A percentile compares a stretch with the other conserved stretches of the same genome.
phyloP scores from a whole-genome alignment of 495 filamentous ascomycete species.

The Neurospora intermedia region DNA sequence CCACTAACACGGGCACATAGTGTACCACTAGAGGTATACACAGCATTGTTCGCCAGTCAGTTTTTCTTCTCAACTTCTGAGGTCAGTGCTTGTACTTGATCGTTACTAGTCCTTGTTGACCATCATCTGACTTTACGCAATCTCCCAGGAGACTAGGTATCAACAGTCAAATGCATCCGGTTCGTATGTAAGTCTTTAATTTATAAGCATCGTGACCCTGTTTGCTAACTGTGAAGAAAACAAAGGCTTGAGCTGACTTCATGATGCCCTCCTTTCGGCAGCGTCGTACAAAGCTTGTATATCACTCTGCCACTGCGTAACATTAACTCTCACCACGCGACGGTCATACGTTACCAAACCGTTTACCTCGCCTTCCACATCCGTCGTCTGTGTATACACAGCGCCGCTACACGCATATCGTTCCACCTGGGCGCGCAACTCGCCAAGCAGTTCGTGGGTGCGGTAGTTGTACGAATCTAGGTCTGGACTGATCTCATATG shows the following conservation, averaged over 20 bases:
- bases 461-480: constrained; percentile 58
- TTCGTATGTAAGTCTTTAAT: background rate
- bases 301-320: constrained; percentile 48
- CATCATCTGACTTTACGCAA: background rate
- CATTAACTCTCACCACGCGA: constrained; percentile 39
- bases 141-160: background rate
- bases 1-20: background rate
- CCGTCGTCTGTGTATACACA: constrained; percentile 57
- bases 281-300: constrained; percentile 49
- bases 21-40: background rate
- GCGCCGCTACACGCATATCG: constrained; percentile 47
- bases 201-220: background rate
- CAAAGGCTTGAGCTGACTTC: background rate
- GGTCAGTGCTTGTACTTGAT: background rate
- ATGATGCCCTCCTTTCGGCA: constrained; percentile 21
- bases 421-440: constrained; percentile 47
- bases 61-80: background rate
- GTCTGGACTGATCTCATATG: constrained; percentile 50
- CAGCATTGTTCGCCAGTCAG: background rate
- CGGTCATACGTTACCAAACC: constrained; percentile 60
- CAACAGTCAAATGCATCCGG: background rate
- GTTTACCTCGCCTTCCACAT: constrained; percentile 68
- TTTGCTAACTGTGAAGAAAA: background rate
- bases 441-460: constrained; percentile 37
- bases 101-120: background rate